These are phyloP conservation scores for Cercospora berteroae DNA, from an alignment of 2,329 filamentous ascomycete genomes.

Conservation along the genomic window DNA sequence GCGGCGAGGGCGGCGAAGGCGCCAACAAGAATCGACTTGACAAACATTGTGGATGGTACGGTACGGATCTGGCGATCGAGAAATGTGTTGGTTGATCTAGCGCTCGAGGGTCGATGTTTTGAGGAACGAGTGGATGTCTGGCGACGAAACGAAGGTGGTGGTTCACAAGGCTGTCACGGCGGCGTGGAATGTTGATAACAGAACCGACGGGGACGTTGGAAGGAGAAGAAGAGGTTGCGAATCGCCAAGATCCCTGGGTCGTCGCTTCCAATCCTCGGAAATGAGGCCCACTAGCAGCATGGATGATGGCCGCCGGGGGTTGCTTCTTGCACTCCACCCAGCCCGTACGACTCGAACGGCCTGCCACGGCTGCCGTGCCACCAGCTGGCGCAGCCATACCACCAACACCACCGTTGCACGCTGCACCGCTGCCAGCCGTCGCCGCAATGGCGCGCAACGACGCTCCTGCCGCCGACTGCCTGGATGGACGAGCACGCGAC, in stretches of 20 bases:
- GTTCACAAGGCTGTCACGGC: neutral
- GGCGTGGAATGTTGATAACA: neutral
- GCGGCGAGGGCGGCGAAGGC: conserved; percentile 47
- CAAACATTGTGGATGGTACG: conserved; percentile 47
- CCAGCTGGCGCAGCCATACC: neutral
- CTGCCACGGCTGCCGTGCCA: neutral
- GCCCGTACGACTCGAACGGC: neutral
- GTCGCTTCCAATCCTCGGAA: neutral
- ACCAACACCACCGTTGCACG: neutral
- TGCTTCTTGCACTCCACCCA: neutral
- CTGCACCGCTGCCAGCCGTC: neutral
- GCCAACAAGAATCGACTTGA: conserved; percentile 49
- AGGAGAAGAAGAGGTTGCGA: neutral
- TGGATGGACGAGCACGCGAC: neutral
- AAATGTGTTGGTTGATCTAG: neutral
- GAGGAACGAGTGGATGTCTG: neutral
- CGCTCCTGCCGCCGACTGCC: neutral
- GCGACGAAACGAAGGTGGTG: neutral
- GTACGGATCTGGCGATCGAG: neutral
- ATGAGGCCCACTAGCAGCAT: neutral
- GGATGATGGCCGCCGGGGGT: neutral
- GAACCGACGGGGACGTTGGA: neutral
- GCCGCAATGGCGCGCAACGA: neutral
- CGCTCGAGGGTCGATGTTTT: neutral
- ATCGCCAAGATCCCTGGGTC: neutral